phyloP scores from a whole-genome alignment of 768 basidiomycete genomes.

The Termitomyces sp. region DNA sequence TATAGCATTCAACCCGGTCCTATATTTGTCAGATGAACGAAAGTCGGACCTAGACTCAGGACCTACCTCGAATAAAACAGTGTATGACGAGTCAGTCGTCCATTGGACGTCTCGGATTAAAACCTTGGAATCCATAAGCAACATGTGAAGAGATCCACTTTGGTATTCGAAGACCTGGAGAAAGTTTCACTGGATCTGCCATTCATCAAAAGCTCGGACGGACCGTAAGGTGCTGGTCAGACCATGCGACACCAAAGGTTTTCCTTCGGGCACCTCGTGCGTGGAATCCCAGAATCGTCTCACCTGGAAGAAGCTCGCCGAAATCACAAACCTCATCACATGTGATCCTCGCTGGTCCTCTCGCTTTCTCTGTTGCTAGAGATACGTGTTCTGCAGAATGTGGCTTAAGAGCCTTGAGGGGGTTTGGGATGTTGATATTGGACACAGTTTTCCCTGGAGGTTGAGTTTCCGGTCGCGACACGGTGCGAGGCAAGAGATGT shows the following conservation, averaged over 20 bases:
- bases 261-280: slow-evolving; percentile 20
- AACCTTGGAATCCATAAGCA: slow-evolving; percentile 22
- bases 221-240: slow-evolving; percentile 35
- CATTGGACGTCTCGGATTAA: slow-evolving; percentile 29
- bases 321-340: slow-evolving; percentile 27
- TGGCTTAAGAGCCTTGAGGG: slow-evolving; percentile 52
- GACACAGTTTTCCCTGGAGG: slow-evolving; percentile 23
- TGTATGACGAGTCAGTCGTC: slow-evolving; percentile 34
- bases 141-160: slow-evolving; percentile 19
- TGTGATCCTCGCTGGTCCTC: slow-evolving; percentile 21
- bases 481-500: slow-evolving; percentile 23
- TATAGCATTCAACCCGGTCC: slow-evolving; percentile 36
- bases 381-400: slow-evolving; percentile 43
- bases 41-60: background rate
- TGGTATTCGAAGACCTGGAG: slow-evolving; percentile 35
- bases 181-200: background rate
- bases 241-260: slow-evolving; percentile 43
- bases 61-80: slow-evolving; percentile 33
- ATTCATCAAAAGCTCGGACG: slow-evolving; percentile 9
- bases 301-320: slow-evolving; percentile 26
- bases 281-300: slow-evolving; percentile 21
- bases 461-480: slow-evolving; percentile 14
- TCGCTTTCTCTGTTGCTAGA: slow-evolving; percentile 15
- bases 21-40: slow-evolving; percentile 14
- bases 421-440: slow-evolving; percentile 42